These are phyloP conservation scores for Tanacetum coccineum DNA, from an alignment of 129 eudicot genomes.

Conservation along the genomic window DNA sequence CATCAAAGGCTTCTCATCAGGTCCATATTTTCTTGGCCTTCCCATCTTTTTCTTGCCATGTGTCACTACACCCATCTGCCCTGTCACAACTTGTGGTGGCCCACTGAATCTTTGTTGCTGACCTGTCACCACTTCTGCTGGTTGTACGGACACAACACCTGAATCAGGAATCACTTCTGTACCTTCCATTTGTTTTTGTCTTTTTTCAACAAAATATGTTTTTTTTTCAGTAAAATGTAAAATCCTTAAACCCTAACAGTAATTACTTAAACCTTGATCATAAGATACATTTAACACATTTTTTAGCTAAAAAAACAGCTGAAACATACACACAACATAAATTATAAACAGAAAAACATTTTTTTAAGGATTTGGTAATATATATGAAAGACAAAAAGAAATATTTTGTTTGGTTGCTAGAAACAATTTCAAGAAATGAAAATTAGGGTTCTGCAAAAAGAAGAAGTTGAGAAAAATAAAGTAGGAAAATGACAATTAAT, in stretches of 20 bases:
- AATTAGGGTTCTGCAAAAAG: conserved; percentile 1
- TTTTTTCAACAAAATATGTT: no score
- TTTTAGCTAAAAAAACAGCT: background rate
- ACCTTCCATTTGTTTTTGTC: background rate
- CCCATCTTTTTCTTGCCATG: conserved; percentile 71
- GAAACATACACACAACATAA: background rate
- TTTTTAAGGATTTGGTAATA: background rate
- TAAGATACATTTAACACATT: background rate
- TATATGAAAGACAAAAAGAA: background rate
- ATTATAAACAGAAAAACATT: background rate
- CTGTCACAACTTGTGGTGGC: conserved; percentile 15
- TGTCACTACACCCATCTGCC: conserved; percentile 5
- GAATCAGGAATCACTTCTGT: background rate
- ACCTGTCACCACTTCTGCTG: background rate
- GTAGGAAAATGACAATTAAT: conserved; percentile 1
- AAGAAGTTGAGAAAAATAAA: background rate
- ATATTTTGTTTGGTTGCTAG: background rate
- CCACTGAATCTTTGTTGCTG: conserved; percentile 20
- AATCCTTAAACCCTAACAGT: conserved; percentile 9
- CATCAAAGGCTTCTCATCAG: conserved; percentile 39
- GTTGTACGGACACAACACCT: background rate
- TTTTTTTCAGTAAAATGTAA: background rate
- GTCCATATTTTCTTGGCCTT: conserved; percentile 80
- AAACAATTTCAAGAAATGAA: conserved; percentile 1
- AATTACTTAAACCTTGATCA: conserved; percentile 1